Base-by-base conservation (phyloP, 306 rosid species). In the Oxytropis ochrocephala region DNA sequence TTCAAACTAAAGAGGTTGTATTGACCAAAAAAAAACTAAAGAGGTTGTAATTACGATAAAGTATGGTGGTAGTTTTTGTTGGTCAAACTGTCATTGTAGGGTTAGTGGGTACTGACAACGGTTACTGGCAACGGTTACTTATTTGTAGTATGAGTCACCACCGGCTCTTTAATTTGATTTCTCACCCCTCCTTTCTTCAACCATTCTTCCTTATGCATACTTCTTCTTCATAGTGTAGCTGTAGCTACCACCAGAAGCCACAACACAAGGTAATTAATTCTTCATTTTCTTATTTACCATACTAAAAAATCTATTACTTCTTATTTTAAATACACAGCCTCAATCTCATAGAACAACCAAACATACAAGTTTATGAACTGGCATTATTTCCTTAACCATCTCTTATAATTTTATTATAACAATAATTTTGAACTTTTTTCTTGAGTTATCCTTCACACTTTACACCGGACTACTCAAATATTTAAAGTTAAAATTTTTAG, bases 191-290 rank as follows among this genome's bases (percentile, higher is more conserved):
- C 6, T 48, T 48, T 18, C 53, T 48, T 14, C 29, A 50, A 16
- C 11, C 30, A 11, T 18, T 24, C 59, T 53, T 53, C 35, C 3
- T 52, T 10, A 11, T 41, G 11, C 10, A 6, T 14, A 24, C 29
- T 24, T 24, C 29, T 24, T 24, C 29, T 21, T 1, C 24, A 2
- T 24, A 24, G 2, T 24, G 29, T 24, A 24, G 29, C 29, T 49
- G 55, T 48, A 48, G 7, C 24, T 13, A 24, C 5, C 38, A 38
- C 7, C 35, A n/a, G 24, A 38, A 41, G 43, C 24, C 55, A 47
- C 16, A 14, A 16, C 63, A 30, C 24, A 57, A 64, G 43, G 57
- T 59, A 46, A 43, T 64, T n/a, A 74, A 64, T 64, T 39, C 70
- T 63, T 51, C 71, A 39, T 43, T 12, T 33, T 55, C 58, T 46